A percentile compares a stretch with the other conserved stretches of the same genome.
These are phyloP conservation scores for Stereum hirsutum DNA, from an alignment of 1,284 basidiomycete species.

Conservation along the genomic window DNA sequence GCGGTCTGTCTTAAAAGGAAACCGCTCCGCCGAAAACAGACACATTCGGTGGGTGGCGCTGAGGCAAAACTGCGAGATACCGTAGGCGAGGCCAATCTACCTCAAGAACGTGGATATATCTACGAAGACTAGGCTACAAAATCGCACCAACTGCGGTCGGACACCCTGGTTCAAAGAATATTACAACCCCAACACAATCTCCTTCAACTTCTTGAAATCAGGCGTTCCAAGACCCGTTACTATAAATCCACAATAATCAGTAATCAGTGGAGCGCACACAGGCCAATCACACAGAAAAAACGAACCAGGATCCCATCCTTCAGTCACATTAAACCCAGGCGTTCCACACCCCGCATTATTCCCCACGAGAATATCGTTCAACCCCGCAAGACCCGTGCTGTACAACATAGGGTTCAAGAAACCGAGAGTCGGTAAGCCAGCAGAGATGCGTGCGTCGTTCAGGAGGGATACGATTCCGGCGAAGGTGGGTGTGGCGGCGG, in stretches of 20 bases:
- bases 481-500: slow-evolving; percentile 47
- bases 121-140: no score
- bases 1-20: no score
- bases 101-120: no score
- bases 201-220: slow-evolving; percentile 29
- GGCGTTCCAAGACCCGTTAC: slow-evolving; percentile 41
- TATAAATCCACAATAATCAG: slow-evolving; percentile 40
- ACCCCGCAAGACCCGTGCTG: slow-evolving; percentile 21
- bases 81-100: no score
- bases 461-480: slow-evolving; percentile 47
- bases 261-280: slow-evolving; percentile 18
- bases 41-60: no score
- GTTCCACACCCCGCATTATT: slow-evolving; percentile 50
- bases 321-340: slow-evolving; percentile 24
- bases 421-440: slow-evolving; percentile 36
- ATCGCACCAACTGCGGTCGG: no score
- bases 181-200: slow-evolving; percentile 8
- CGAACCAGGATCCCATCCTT: slow-evolving; percentile 15
- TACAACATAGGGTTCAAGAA: slow-evolving; percentile 58
- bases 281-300: not conserved
- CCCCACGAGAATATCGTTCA: slow-evolving; percentile 46
- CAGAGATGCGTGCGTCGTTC: slow-evolving; percentile 45
- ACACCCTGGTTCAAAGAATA: no score
- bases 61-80: no score
- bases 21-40: no score